Percentiles rank a stretch among this genome's conserved stretches.
Evolutionary conservation across 371 early-diverging fungal genomes (phyloP).

Genomic region (Mucor irregularis): DNA sequence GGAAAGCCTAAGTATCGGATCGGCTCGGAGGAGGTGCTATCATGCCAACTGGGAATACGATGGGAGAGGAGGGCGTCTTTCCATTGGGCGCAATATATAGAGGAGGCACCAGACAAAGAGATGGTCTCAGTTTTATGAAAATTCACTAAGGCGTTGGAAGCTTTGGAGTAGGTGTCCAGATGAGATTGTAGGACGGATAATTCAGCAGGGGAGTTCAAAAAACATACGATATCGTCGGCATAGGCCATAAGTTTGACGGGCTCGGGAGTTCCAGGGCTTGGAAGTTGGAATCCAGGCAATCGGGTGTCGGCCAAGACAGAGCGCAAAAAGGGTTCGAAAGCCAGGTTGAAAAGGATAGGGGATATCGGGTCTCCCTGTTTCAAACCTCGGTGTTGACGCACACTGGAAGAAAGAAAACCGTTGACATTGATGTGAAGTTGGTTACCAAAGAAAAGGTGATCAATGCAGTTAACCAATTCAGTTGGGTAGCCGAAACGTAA

Average conservation of each 20-base stretch:
- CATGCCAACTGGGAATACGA: slow-evolving; percentile 15
- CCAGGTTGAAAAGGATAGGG: slow-evolving; percentile 31
- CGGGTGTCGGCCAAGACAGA: not conserved
- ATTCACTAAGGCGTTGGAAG: slow-evolving; percentile 27
- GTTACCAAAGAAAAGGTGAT: not conserved
- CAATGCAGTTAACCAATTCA: not conserved
- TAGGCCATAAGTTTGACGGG: slow-evolving; percentile 21
- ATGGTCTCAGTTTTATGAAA: slow-evolving; percentile 18
- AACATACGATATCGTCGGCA: slow-evolving; percentile 20
- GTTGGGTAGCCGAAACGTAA: slow-evolving; percentile 2
- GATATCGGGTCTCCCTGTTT: slow-evolving; percentile 33
- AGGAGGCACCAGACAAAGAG: slow-evolving; percentile 17
- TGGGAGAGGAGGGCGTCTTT: not conserved
- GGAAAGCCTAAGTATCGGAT: slow-evolving; percentile 26
- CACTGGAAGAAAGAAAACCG: slow-evolving; percentile 4
- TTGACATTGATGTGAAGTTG: slow-evolving; percentile 5
- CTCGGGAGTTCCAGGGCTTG: not conserved
- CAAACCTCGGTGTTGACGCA: slow-evolving; percentile 19
- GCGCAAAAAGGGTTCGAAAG: slow-evolving; percentile 29
- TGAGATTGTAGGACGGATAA: slow-evolving; percentile 2
- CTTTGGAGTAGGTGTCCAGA: slow-evolving; percentile 4
- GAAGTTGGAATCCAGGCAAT: not conserved
- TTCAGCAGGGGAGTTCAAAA: slow-evolving; percentile 6
- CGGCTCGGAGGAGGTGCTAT: not conserved
- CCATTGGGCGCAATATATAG: not conserved